These are phyloP conservation scores for Monosporozyma siamensis DNA, from an alignment of 805 yeast genomes.

Conservation along the genomic window DNA sequence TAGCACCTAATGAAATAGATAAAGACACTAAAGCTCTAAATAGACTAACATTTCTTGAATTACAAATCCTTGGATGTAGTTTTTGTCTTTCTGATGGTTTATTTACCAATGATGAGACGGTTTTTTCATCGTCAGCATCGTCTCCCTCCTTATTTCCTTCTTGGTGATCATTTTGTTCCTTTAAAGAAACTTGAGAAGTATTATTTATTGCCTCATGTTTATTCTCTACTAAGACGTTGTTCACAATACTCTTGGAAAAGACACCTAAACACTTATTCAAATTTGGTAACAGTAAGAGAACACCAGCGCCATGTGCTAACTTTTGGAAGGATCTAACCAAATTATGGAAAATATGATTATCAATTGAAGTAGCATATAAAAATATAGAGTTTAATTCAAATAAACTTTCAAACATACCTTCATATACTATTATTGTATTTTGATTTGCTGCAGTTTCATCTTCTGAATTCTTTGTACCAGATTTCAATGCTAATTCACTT, in stretches of 20 bases:
- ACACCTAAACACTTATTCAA: constrained; percentile 49
- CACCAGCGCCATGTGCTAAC: constrained; percentile 73
- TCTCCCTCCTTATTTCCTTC: constrained; percentile 10
- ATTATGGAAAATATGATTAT: constrained; percentile 57
- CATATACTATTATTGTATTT: constrained; percentile 18
- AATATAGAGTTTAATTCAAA: constrained; percentile 41
- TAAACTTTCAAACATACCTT: constrained; percentile 33
- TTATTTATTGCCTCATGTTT: constrained; percentile 36
- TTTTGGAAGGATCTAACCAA: constrained; percentile 69
- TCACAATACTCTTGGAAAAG: constrained; percentile 39
- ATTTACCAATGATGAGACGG: background rate
- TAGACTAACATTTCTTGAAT: constrained; percentile 63
- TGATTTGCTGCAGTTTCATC: constrained; percentile 6
- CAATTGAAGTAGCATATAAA: constrained; percentile 53
- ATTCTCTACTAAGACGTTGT: constrained; percentile 19
- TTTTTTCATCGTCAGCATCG: background rate
- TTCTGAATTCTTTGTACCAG: constrained; percentile 34
- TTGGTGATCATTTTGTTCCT: constrained; percentile 15
- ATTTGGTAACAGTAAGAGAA: constrained; percentile 46
- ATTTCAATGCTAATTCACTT: constrained; percentile 19
- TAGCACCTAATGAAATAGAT: constrained; percentile 74
- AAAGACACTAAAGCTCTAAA: constrained; percentile 70
- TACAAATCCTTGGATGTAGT: constrained; percentile 38
- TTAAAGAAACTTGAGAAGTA: no score
- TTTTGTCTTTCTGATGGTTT: constrained; percentile 8